Conservation (phyloP, 208 protist genomes). For the Leishmania martiniquensis region DNA sequence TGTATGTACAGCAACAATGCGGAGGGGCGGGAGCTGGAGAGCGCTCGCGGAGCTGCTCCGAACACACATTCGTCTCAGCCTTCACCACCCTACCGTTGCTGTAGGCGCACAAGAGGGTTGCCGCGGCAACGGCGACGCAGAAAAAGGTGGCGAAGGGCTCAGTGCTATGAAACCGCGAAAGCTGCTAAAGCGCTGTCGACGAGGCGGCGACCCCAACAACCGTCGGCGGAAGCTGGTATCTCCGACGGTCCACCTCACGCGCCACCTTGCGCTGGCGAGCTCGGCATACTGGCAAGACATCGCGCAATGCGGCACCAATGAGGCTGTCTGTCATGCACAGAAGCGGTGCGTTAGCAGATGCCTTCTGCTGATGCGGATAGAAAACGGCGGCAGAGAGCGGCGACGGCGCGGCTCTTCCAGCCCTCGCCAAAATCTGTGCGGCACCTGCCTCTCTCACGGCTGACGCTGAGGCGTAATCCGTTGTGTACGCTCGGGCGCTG, state of each 20-base stretch:
- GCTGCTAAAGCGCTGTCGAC: not conserved
- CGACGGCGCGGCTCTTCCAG: not conserved
- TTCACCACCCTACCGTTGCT: not conserved
- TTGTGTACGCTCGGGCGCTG: not conserved
- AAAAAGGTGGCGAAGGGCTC: not conserved
- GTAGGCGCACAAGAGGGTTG: not conserved
- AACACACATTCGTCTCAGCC: not conserved
- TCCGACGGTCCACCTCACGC: slow-evolving; percentile 23
- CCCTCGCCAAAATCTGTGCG: not conserved
- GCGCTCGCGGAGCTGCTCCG: not conserved
- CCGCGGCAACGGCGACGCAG: not conserved
- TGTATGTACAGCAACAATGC: too few species aligned
- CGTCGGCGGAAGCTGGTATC: slow-evolving; percentile 14
- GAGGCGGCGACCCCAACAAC: not conserved
- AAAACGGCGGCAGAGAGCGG: not conserved
- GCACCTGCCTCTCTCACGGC: not conserved
- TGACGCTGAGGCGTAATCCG: not conserved
- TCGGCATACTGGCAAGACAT: slow-evolving; percentile 23
- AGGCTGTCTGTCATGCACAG: slow-evolving; percentile 29
- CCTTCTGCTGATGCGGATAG: not conserved
- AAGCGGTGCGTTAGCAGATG: not conserved
- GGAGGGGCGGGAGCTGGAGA: not conserved
- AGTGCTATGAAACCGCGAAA: not conserved
- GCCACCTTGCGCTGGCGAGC: slow-evolving; percentile 31
- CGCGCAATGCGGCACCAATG: slow-evolving; percentile 28